Conservation (phyloP, 371 early-diverging fungal species). For the Capillidium rhysosporum region DNA sequence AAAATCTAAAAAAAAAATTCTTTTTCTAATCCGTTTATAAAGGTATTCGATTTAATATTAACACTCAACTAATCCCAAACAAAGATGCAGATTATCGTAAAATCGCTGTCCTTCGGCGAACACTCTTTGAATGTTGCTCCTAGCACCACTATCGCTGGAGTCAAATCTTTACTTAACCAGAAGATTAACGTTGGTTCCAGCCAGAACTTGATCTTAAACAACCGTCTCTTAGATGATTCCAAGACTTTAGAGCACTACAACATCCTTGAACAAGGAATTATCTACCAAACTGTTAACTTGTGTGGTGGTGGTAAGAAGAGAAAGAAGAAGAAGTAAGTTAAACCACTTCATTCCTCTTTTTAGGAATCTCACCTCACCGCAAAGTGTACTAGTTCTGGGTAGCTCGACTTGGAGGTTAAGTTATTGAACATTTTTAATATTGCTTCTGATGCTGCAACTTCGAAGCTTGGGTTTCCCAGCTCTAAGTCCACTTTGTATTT, state of each 20-base stretch:
- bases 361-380: conserved; percentile 6
- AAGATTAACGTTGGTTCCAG: background rate
- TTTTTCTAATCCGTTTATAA: too few relatives aligned
- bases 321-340: conserved; percentile 76
- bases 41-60: too few relatives aligned
- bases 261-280: conserved; percentile 66
- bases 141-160: background rate
- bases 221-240: conserved; percentile 89
- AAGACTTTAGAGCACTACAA: conserved; percentile 70
- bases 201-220: conserved; percentile 91
- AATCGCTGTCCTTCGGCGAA: background rate
- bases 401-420: background rate
- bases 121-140: background rate
- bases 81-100: background rate
- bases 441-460: too few relatives aligned
- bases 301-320: conserved; percentile 95
- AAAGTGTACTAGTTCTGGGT: background rate
- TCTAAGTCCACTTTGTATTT: too few relatives aligned
- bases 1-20: too few relatives aligned
- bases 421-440: too few relatives aligned
- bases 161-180: background rate
- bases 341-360: background rate
- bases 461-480: too few relatives aligned
- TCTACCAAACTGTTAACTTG: conserved; percentile 69
- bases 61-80: background rate